Base-by-base conservation (phyloP, 176 grass and related monocot species). In the Puya raimondii region DNA sequence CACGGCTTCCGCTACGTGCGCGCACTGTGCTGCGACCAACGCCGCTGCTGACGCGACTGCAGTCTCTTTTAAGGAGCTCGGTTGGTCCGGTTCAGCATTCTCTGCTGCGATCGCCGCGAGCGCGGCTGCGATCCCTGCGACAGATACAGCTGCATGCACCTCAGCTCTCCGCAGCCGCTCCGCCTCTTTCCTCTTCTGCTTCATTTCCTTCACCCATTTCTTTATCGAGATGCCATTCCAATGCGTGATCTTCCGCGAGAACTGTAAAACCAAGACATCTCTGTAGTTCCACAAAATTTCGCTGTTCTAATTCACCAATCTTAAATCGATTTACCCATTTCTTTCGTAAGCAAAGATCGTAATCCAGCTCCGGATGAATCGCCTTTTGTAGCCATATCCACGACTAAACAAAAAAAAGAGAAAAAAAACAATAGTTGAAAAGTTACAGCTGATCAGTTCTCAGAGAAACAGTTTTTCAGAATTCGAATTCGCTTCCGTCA, bases 371-470 rank as follows among this genome's bases (percentile, higher is more conserved):
- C 22, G 94, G 94, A 67, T 99, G 94, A 78, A 99, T 93, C 66
- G 94, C 87, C 82, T 99, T 99, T 77, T 99, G 94, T 70, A 99
- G 68, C 94, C 89, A 93, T 88, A 99, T 90, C 89, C 89, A 99
- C 69, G 84, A 90, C 89, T 93, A 52, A 53, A 75, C 61, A 83
- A 42, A 42, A 42, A 42, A 7, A 16, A 47, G 12, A 42, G 0
- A 7, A 50, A 21, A 66, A 58, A 47, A 1, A 18, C 18, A 16
- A 18, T 18, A 2, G 9, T 22, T 22, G 16, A 61, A 9, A 42
- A 42, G 33, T 42, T 61, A 18, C 56, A 61, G 12, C 56, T 18
- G 56, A 61, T 18, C 56, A 2, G 21, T 61, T 20, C 21, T 61
- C 21, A 21, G 21, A 61, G 10, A 16, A 18, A 18, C 15, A 61